Conservation (phyloP, 768 basidiomycete genomes). For the Tephrocybe sp. region DNA sequence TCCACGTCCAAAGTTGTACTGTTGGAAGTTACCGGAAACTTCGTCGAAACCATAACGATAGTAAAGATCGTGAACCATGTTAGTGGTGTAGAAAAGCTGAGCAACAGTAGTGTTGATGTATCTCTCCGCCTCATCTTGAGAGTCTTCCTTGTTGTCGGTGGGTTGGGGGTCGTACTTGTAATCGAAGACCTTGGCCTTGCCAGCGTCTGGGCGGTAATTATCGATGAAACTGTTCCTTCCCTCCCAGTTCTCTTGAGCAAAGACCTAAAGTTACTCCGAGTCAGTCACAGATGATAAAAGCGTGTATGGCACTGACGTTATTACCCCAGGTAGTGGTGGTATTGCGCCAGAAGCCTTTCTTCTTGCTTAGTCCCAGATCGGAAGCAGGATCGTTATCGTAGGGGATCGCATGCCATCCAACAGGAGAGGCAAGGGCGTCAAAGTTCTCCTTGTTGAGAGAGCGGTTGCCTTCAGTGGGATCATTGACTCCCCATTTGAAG, state of each 20-base stretch:
- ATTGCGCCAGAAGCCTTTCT: slow-evolving; percentile 47
- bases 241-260: slow-evolving; percentile 93
- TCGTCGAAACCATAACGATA: slow-evolving; percentile 94
- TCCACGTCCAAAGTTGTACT: slow-evolving; percentile 92
- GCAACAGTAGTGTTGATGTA: slow-evolving; percentile 87
- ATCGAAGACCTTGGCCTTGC: slow-evolving; percentile 55
- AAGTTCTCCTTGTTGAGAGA: slow-evolving; percentile 58
- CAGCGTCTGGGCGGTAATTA: slow-evolving; percentile 81
- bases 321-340: slow-evolving; percentile 86
- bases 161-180: slow-evolving; percentile 72
- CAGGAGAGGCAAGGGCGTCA: slow-evolving; percentile 78
- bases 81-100: slow-evolving; percentile 86
- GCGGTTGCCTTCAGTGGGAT: slow-evolving; percentile 71
- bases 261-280: slow-evolving; percentile 45
- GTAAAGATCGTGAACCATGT: slow-evolving; percentile 79
- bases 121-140: slow-evolving; percentile 66
- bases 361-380: slow-evolving; percentile 21
- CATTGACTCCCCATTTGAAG: slow-evolving; percentile 82
- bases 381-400: slow-evolving; percentile 61
- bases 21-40: slow-evolving; percentile 93
- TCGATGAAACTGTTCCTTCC: slow-evolving; percentile 60
- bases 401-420: slow-evolving; percentile 91
- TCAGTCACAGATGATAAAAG: not conserved
- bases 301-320: slow-evolving; percentile 46
- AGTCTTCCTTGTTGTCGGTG: slow-evolving; percentile 46